Base-by-base conservation (phyloP, 208 protist genomes). In the Lotmaria passim region DNA sequence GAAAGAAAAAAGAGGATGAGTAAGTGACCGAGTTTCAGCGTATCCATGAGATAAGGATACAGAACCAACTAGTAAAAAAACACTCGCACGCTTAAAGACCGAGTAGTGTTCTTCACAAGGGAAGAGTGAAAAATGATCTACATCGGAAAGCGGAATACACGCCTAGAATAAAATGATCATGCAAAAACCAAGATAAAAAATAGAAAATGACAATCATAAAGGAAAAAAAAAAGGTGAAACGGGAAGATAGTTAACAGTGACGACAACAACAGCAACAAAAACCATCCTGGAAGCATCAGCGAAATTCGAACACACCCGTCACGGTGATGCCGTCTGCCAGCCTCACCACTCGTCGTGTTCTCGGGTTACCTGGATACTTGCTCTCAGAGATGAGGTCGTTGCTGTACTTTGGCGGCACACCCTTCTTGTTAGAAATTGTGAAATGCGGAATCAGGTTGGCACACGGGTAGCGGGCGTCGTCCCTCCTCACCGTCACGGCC, bases 401-500 rank as follows among this genome's bases (percentile, higher is more conserved):
- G 64, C 85, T 90, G 76, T 90, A 90, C 59, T 82, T 85, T 17
- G 85, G 68, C 6, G 79, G 79, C 14, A 90, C 66, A 7, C 85
- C 85, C 21, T 53, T 39, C 1, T 59, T 68, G 63, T 82, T 87
- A 0, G 75, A 73, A 23, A 90, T 67, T 43, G 85, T 90, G 43
- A 90, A 82, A 61, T 90, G 85, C 23, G 85, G 67, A 21, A 85
- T 59, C 3, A 57, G 43, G 56, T 90, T 90, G 0, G 44, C 66
- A 58, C 82, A 86, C 3, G 75, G 79, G 53, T 83, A 90, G 59
- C 60, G 63, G 7, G 69, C 56, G 46, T 78, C 52, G 34, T 80
- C 78, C 19, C 62, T 24, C 39, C 19, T 7, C 33, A 85, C 79
- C 3, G 51, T 59, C 14, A 85, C 61, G 28, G 74, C 72, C 30